Evolutionary conservation across 2,329 filamentous ascomycete species (phyloP).

Genomic region (Corinectria fuckeliana): DNA sequence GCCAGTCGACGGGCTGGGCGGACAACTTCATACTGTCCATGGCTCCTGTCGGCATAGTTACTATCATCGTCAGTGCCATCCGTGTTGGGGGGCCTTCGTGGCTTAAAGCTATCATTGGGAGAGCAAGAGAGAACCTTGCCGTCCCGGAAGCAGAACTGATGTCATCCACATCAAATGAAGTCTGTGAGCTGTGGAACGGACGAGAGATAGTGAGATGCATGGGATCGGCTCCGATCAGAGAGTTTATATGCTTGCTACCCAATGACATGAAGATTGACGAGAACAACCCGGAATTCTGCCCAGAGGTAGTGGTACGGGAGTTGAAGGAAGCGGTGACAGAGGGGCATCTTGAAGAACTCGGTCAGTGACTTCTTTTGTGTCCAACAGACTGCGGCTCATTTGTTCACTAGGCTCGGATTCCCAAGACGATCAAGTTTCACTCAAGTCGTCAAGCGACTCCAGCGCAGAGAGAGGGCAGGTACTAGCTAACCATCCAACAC

Average conservation of each 20-base stretch:
- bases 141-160: neutral
- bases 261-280: neutral
- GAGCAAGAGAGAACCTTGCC: neutral
- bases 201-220: neutral
- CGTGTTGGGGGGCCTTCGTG: neutral
- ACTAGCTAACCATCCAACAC: too few relatives aligned
- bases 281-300: neutral
- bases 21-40: neutral
- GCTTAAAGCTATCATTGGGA: constrained; percentile 2
- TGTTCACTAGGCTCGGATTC: neutral
- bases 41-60: neutral
- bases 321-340: neutral
- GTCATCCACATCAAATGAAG: neutral
- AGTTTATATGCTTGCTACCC: neutral
- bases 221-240: neutral
- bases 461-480: neutral
- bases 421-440: neutral
- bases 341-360: neutral
- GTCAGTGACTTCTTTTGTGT: neutral
- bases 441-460: neutral
- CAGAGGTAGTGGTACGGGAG: neutral
- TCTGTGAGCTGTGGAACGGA: neutral
- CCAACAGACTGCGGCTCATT: neutral
- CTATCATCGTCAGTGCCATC: neutral
- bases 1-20: neutral